These are phyloP conservation scores for Cynanchum wilfordii DNA, from an alignment of 257 asterid genomes.

Conservation along the genomic window DNA sequence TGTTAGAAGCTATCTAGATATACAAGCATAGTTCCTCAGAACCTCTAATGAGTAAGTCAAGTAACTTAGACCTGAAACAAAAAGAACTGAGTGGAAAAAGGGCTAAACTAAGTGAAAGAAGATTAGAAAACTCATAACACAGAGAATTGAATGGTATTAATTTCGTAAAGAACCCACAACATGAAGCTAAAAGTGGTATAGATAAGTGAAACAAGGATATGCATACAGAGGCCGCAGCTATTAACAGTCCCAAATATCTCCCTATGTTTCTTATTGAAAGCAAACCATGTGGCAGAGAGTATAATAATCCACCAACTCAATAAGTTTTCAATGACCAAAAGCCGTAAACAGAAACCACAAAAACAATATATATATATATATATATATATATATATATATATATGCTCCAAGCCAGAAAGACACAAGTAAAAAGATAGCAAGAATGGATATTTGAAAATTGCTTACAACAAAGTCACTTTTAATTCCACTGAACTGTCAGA, in stretches of 20 bases:
- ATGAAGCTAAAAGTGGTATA: too few species aligned
- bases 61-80: conserved; percentile 22
- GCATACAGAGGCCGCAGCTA: background rate
- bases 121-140: background rate
- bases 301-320: background rate
- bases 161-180: background rate
- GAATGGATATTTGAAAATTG: background rate
- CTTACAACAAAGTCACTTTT: background rate
- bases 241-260: background rate
- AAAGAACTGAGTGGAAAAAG: conserved; percentile 4
- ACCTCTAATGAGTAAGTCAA: conserved; percentile 10
- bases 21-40: conserved; percentile 33
- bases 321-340: background rate
- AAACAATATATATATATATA: background rate
- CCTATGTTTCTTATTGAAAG: background rate
- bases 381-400: too few species aligned
- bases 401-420: background rate
- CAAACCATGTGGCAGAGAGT: background rate
- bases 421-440: background rate
- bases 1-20: conserved; percentile 27
- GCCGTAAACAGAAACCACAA: background rate
- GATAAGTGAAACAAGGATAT: background rate
- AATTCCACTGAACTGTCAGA: background rate
- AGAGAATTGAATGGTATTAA: background rate
- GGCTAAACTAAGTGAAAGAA: background rate